Base-by-base conservation (phyloP, 1,284 basidiomycete genomes). In the Peniophora sp. region DNA sequence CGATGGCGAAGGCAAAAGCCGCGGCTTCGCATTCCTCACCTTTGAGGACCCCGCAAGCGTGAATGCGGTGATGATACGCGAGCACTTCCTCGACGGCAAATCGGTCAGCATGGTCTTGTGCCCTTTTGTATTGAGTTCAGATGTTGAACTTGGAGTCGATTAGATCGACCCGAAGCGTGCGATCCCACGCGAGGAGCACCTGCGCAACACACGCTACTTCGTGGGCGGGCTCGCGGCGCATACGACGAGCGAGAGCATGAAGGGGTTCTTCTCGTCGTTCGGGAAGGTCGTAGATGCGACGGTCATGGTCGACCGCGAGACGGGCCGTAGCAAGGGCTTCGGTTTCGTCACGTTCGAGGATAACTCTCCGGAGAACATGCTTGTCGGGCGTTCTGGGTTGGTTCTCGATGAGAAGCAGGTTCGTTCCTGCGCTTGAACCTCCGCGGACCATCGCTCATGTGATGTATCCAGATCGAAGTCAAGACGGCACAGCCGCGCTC, bases 81-180 rank as follows among this genome's bases (percentile, higher is more conserved):
- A 92, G 61, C 94, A 97, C 67, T 75, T 82, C 60, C 76, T 97
- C 17, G 95, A 97, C 60, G 94, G 94, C 45, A 97, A 97, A 76
- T 76, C 86, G 57, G 92, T 82, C 57, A 48, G 77, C 53, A n/a
- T 34, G 10, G 18, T 36, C 11, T 37, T 22, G 42, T 49, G 8
- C 17, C 18, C 50, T 12, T n/a, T 27, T 42, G 47, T 17, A 27
- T 14, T 15, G 27, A 32, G 27, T 32, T 12, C 6, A 32, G 12
- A 12, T 32, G 27, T 32, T 32, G 27, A 32, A 32, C 27, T 32
- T 32, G 27, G 27, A 32, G 50, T 24, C 15, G 15, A 47, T 20
- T 64, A 96, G 92, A 97, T 97, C 62, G 93, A 97, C 62, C 93
- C 93, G 3, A 97, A 97, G 68, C 85, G 93, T 43, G 94, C 93